Base-by-base conservation (phyloP, 495 filamentous ascomycete genomes). In the Pyrenula aspistea region DNA sequence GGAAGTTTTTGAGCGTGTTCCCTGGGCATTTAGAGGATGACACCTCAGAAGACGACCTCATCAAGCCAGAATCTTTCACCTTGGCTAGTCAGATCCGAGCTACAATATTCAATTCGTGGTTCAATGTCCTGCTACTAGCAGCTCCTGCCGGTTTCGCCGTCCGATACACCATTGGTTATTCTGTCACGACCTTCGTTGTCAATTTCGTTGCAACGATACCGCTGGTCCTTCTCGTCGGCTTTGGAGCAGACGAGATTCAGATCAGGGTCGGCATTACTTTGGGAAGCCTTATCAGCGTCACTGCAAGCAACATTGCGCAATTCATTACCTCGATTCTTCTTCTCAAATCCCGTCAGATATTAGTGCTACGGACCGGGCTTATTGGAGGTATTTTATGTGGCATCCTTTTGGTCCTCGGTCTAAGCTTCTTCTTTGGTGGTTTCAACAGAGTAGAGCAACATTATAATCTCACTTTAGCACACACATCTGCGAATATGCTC, bases 181-280 rank as follows among this genome's bases (percentile, higher is more conserved):
- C 56, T 2, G 49, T 51, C n/a, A 42, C 47, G 15, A 55, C 48
- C 4, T 62, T 61, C 31, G 31, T 22, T 4, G 51, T 61, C 50
- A 60, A 62, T 22, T 62, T 63, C 47, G 24, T 63, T 12, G 60
- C 60, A 2, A 57, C 61, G n/a, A n/a, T 57, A 24, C 60, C 60
- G 22, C 36, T 54, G 10, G 55, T 22, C 22, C 36, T 31, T 10
- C 19, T 57, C 22, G 47, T 57, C 22, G 55, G 51, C 24, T 48
- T 42, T 47, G 49, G 49, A 2, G 51, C 55, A 11, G 55, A 57
- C 31, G 55, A 57, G 48, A n/a, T 57, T 20, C 20, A 50, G 1
- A 24, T 52, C 31, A 50, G 55, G n/a, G 25, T 23, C 23, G 55
- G 55, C 31, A 24, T 51, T 12, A 51, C 25, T 4, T 15, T 42